Base-by-base conservation (phyloP, 2,329 filamentous ascomycete genomes). In the Arthroderma sp. region DNA sequence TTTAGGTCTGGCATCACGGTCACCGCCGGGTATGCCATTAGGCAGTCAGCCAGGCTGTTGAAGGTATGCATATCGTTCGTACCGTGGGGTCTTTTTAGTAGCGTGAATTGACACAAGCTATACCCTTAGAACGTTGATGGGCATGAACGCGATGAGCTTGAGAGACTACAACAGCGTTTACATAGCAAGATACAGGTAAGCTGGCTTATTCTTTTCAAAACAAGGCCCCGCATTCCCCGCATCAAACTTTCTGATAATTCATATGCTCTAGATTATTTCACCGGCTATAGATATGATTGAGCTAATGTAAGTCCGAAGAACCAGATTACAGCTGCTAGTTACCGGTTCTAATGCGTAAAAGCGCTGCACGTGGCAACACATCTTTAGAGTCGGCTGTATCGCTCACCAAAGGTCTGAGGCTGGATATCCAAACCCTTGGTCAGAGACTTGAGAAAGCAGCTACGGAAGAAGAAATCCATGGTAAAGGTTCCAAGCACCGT, bases 211-310 rank as follows among this genome's bases (percentile, higher is more conserved):
- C 1, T 15, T 32, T n/a, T 36, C 15, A 22, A 22, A 22, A 3
- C 15, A 22, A 22, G 15, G 15, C 15, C 15, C 3, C 15, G 15
- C 15, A 22, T 22, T 22, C 15, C 15, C 15, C 15, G 15, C 15
- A 22, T 22, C 15, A 22, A 22, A 40, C 42, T 30, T 6, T 22
- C 4, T 33, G 43, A 22, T 6, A 6, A 31, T 9, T 29, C 44
- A 9, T 32, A 38, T 29, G 36, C 30, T 8, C 34, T 31, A 85
- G 79, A 85, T 94, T 52, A 80, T 95, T 38, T 87, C 86, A 7
- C 88, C 88, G 1, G 84, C 86, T 6, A 89, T 94, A 56, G 86
- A 94, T 59, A 80, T 94, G 70, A 86, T 94, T 55, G 85, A 94
- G 61, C 74, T 95, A 55, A 91, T 91, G 80, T 84, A 61, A 54